Evolutionary conservation across 306 rosid species (phyloP).

Genomic region (Cajanus cajan): DNA sequence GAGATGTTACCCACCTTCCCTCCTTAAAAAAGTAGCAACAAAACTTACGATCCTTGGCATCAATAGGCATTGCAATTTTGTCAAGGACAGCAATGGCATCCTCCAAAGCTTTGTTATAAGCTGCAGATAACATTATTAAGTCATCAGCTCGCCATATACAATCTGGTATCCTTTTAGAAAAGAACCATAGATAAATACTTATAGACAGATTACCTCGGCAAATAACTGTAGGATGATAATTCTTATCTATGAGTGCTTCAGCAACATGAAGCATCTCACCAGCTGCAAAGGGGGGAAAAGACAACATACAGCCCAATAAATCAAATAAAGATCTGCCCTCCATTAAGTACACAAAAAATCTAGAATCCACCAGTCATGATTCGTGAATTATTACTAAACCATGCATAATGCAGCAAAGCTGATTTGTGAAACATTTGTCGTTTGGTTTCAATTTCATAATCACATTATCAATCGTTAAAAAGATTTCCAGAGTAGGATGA

Average conservation of each 20-base stretch:
- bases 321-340: neutral
- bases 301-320: neutral
- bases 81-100: neutral
- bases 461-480: neutral
- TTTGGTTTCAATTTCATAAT: conserved; percentile 16
- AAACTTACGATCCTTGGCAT: neutral
- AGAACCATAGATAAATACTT: neutral
- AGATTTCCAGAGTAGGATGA: neutral
- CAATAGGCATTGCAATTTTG: neutral
- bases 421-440: neutral
- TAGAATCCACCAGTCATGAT: neutral
- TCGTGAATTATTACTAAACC: neutral
- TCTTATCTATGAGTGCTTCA: neutral
- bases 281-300: neutral
- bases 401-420: neutral
- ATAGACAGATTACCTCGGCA: neutral
- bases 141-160: neutral
- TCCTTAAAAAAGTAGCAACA: neutral
- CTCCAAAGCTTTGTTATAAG: neutral
- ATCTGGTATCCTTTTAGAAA: neutral
- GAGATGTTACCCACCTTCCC: neutral
- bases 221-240: neutral
- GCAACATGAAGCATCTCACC: neutral
- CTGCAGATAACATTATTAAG: neutral
- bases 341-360: neutral